phyloP scores from a whole-genome alignment of 225 moss, liverwort and hornwort species.

The Marchantia paleacea region DNA sequence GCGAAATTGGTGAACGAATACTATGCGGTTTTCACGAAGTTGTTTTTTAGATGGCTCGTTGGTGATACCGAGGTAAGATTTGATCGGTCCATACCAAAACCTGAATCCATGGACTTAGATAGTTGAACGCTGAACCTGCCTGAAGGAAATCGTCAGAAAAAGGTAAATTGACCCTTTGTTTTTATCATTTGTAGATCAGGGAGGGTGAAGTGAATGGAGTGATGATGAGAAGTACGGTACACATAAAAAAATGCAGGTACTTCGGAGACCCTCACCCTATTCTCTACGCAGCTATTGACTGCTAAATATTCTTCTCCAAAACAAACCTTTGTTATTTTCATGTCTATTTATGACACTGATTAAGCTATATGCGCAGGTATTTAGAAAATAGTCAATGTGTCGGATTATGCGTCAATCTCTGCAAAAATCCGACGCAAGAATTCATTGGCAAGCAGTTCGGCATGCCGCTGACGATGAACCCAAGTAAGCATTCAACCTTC shows the following conservation, averaged over 20 bases:
- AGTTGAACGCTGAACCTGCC: neutral
- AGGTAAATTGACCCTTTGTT: neutral
- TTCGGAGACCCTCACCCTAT: neutral
- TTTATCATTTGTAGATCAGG: conserved; percentile 25
- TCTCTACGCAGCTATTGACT: neutral
- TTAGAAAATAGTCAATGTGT: conserved; percentile 46
- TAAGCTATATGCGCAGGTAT: conserved; percentile 22
- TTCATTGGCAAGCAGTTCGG: conserved; percentile 47
- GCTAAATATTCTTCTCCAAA: neutral
- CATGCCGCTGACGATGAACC: conserved; percentile 50
- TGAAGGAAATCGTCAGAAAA: neutral
- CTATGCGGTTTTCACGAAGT: conserved; percentile 31
- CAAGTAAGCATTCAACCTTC: conserved; percentile 25
- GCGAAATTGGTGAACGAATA: conserved; percentile 25
- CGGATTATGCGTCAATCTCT: conserved; percentile 49
- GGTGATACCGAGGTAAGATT: conserved; percentile 42
- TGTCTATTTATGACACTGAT: neutral
- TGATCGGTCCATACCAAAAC: neutral
- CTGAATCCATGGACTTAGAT: too few species aligned
- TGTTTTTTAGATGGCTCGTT: conserved; percentile 47
- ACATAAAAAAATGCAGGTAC: conserved; percentile 52
- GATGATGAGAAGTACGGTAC: conserved; percentile 41
- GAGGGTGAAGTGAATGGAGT: conserved; percentile 41
- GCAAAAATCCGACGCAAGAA: conserved; percentile 48
- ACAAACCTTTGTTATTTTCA: neutral